A percentile compares a stretch with the other conserved stretches of the same genome.
Conservation (phyloP, 768 basidiomycete species). For the Amanita phalloides region DNA sequence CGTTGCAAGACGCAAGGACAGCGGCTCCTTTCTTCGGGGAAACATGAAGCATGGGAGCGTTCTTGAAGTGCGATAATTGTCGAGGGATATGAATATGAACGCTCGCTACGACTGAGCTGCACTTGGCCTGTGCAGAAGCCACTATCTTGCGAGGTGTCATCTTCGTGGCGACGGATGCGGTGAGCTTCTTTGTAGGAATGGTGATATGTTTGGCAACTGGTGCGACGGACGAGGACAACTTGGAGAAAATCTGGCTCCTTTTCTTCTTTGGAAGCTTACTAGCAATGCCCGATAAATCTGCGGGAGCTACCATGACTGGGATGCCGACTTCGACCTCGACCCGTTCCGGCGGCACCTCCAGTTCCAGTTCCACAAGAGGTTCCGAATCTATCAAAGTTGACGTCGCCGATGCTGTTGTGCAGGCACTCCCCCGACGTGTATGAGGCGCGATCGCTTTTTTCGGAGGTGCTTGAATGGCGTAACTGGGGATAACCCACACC, state of each 20-base stretch:
- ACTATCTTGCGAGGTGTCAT: background rate
- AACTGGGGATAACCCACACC: conserved; percentile 1
- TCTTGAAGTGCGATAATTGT: background rate
- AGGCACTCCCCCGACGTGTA: background rate
- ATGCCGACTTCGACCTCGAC: background rate
- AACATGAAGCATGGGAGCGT: background rate
- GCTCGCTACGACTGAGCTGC: background rate
- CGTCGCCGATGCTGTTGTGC: background rate
- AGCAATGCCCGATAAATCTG: background rate
- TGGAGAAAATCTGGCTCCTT: background rate
- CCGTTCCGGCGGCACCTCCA: background rate
- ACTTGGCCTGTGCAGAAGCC: background rate
- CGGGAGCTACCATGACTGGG: background rate
- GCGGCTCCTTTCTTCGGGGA: background rate
- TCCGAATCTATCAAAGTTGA: background rate
- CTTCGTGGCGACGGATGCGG: background rate
- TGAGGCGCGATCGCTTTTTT: background rate
- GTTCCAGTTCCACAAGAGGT: too few species aligned
- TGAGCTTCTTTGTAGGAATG: background rate
- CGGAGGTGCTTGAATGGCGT: background rate
- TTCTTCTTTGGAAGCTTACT: background rate
- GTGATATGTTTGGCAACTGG: conserved; percentile 1
- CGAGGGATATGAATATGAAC: background rate
- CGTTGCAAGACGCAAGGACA: background rate
- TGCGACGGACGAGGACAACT: background rate